Conservation (phyloP, 495 filamentous ascomycete species). For the Pyrenula aspistea region DNA sequence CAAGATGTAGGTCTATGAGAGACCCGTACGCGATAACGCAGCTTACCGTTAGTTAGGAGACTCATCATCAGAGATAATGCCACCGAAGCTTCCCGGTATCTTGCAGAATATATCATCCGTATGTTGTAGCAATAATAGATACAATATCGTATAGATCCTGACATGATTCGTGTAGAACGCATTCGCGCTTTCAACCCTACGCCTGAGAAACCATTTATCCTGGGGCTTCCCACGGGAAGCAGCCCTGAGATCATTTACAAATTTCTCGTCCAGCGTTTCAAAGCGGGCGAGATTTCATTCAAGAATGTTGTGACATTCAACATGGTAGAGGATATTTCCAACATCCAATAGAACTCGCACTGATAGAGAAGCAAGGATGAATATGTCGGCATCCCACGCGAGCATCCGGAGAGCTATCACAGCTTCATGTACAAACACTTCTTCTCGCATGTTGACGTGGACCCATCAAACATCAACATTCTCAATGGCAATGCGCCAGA, state of each 20-base stretch:
- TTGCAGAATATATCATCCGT: slow-evolving; percentile 77
- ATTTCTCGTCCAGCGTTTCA: slow-evolving; percentile 60
- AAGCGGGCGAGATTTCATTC: slow-evolving; percentile 70
- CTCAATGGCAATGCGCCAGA: slow-evolving; percentile 72
- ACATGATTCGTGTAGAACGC: slow-evolving; percentile 23
- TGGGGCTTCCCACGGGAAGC: slow-evolving; percentile 74
- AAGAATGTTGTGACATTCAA: slow-evolving; percentile 85
- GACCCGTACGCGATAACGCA: background rate
- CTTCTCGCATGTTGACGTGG: slow-evolving; percentile 78
- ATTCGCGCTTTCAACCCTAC: slow-evolving; percentile 66
- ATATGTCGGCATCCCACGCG: slow-evolving; percentile 70
- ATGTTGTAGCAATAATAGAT: slow-evolving; percentile 13
- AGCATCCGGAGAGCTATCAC: slow-evolving; percentile 77
- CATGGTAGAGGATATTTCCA: slow-evolving; percentile 47
- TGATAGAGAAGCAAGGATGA: slow-evolving; percentile 48
- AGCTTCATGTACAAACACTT: slow-evolving; percentile 87
- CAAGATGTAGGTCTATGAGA: too few species aligned
- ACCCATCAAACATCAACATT: slow-evolving; percentile 70
- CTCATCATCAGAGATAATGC: slow-evolving; percentile 71
- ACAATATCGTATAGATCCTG: background rate
- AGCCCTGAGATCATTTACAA: slow-evolving; percentile 71
- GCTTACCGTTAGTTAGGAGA: slow-evolving; percentile 42
- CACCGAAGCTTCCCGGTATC: slow-evolving; percentile 53
- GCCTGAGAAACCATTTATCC: slow-evolving; percentile 59
- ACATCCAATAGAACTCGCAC: background rate